Conservation (phyloP, 2,329 filamentous ascomycete species). For the Aspergillus thermomutatus region DNA sequence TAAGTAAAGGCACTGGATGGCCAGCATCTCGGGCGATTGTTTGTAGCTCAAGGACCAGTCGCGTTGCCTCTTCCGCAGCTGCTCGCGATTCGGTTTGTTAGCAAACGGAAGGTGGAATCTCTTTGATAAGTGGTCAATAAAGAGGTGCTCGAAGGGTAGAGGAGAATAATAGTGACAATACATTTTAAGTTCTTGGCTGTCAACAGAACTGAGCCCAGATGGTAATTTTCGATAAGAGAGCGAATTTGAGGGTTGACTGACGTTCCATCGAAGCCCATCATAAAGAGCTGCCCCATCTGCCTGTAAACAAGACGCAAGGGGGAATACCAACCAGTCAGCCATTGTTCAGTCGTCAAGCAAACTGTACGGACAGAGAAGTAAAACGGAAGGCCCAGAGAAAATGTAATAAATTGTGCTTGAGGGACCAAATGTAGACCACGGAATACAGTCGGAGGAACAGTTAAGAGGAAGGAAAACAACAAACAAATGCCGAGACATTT, state of each 20-base stretch:
- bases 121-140: neutral
- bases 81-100: conserved; percentile 29
- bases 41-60: conserved; percentile 85
- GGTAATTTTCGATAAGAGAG: conserved; percentile 62
- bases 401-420: neutral
- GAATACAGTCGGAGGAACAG: conserved; percentile 29
- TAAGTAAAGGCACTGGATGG: conserved; percentile 82
- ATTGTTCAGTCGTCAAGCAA: conserved; percentile 14
- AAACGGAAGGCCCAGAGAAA: neutral
- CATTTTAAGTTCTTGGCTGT: conserved; percentile 66
- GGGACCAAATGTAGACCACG: neutral
- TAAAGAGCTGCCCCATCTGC: conserved; percentile 58
- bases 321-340: conserved; percentile 40
- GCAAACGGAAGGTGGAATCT: conserved; percentile 1
- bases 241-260: conserved; percentile 61
- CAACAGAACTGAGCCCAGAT: conserved; percentile 77
- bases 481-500: conserved; percentile 15
- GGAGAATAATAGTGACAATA: conserved; percentile 41
- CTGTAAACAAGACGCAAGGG: conserved; percentile 69
- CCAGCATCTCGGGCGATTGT: conserved; percentile 87
- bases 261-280: conserved; percentile 67
- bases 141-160: conserved; percentile 1
- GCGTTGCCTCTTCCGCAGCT: conserved; percentile 90
- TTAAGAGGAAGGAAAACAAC: conserved; percentile 12
- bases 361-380: neutral